Evolutionary conservation across 1,284 basidiomycete genomes (phyloP), one percentile per base, ranked within the genome.

Genomic region (Papiliotrema fonsecae): DNA sequence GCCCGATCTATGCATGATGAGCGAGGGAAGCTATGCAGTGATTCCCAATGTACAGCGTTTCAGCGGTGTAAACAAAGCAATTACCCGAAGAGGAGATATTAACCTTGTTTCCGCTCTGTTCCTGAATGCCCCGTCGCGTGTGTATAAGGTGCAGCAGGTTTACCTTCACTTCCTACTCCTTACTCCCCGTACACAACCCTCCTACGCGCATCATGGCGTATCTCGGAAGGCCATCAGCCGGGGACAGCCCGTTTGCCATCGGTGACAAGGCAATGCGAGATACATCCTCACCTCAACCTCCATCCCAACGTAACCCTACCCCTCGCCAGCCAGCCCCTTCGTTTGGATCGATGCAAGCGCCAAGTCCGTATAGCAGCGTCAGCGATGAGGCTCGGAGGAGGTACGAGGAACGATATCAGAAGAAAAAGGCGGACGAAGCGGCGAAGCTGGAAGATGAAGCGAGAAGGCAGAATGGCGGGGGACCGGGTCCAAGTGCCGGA

Each of bases 211-310:
- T 40, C 44, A 62, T 64, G 65, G 51, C 61, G 45, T 69, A 57
- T 43, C 62, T 74, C 19, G 71, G 70, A 24, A 55, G 72, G 36
- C 72, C 72, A 18, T 72, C 72, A 7, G 62, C 61, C 3, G 70
- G 68, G 26, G 67, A 70, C 42, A 72, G 69, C 3, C 72, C 72
- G 13, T 73, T 74, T 46, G 71, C 72, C n/a, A 74, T 72, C 42
- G 72, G 67, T 19, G 64, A 71, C 45, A 59, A 65, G 25, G 72
- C 71, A 7, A 58, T 70, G 57, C 56, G 65, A 35, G 70, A 73
- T 51, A 67, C 62, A 3, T 65, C 65, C 0, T 58, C 58, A 7
- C 69, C 69, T 25, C 62, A 67, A 51, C 64, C 67, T 6, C 69
- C 69, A 3, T 40, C 51, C 16, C 65, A 69, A 45, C 55, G 62